Base-by-base conservation (phyloP, 192 early-diverging fungal genomes). In the Rhizophlyctis rosea region DNA sequence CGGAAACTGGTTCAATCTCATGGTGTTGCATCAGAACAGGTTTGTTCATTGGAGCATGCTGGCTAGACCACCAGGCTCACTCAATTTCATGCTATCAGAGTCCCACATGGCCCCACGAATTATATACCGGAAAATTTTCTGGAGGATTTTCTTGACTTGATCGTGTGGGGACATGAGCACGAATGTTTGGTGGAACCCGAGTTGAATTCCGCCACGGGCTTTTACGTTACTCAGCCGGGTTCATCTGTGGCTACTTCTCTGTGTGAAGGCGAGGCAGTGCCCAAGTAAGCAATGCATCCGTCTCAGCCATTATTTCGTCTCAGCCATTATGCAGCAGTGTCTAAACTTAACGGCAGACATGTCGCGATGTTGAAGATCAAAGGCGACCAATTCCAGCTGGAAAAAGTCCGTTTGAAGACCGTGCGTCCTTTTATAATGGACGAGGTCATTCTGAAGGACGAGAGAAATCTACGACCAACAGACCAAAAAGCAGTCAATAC, bases 121-220 rank as follows among this genome's bases (percentile, higher is more conserved):
- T 89, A 91, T 69, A 92, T 98, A 30, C 93, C 93, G 0, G 91
- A 93, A 69, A 76, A 79, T n/a, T 93, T 89, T 61, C 65, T 98
- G 28, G 86, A 88, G 48, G 69, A 77, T 16, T 93, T 92, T 67
- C 68, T 98, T 31, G 76, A 98, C 53, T 62, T 98, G 18, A 77
- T 96, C 11, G 54, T 98, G 2, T 98, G 95, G 95, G 95, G 95
- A 3, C 95, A 98, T 66, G 95, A 98, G 76, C 95, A 98, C 74
- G 93, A 98, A 65, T 98, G 93, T 67, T 71, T 77, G 44, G 87
- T 96, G 14, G 86, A 91, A 36, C 89, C 90, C 1, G 81, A 81
- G 49, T 73, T 79, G 60, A 89, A 86, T 68, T 75, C 79, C 14
- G 73, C 82, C 23, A 70, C 77, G 52, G 74, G 76, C 4, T 93